Evolutionary conservation across 2,329 filamentous ascomycete species (phyloP), one percentile per base, ranked within the genome.

Genomic region (Cephalotrichum gorgonifer): DNA sequence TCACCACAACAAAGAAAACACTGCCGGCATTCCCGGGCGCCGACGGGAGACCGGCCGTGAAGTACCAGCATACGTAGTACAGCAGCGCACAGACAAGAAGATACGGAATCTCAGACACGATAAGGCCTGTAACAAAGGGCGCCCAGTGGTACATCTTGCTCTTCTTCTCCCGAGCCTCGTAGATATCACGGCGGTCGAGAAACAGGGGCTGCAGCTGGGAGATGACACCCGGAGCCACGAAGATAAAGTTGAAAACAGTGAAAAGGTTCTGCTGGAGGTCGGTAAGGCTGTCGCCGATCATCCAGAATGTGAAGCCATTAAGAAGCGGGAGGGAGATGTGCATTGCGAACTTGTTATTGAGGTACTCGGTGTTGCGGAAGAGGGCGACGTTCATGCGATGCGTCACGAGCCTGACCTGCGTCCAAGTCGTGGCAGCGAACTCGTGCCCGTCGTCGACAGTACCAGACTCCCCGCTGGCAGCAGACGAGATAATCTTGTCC

Each of bases 91-190:
- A 78, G 4, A 86, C 60, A 12, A 88, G 65, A 0, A 76, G 74
- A 54, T 86, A 88, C 0, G 86, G 86, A 0, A 89, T 70, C 62
- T 90, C 86, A 15, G 77, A 81, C 1, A 87, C 55, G 5, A 88
- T 74, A 1, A 76, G 74, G 0, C 77, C 82, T 2, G 79, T 81
- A 0, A 78, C 76, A 64, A 85, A 87, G 0, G 85, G 83, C 14
- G 76, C 56, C 78, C 78, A 82, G 15, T 69, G 71, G 58, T 81
- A 81, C 61, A 75, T 79, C 64, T 79, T 79, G 15, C 70, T 73
- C 63, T 79, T 79, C 57, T 77, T 78, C 64, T 81, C 78, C 15
- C 77, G 69, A 0, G 71, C 67, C 56, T 81, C 76, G 50, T 76
- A 81, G 43, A 81, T 75, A 54, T 78, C 72, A 1, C 77, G 69